Base-by-base conservation (phyloP, 208 protist genomes). In the Leishmania tarentolae region DNA sequence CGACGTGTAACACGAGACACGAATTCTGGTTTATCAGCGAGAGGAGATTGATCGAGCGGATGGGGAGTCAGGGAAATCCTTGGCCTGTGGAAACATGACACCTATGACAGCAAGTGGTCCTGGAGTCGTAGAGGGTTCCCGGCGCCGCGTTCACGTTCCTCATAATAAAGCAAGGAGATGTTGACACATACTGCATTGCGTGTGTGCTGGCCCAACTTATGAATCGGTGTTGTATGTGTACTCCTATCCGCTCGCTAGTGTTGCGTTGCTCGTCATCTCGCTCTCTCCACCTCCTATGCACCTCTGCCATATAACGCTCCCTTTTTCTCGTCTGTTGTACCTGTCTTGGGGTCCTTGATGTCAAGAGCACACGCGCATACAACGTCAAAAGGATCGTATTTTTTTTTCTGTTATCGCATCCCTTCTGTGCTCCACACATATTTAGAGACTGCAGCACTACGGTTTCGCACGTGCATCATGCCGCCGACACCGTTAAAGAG, bases 401-500 rank as follows among this genome's bases (percentile, higher is more conserved):
- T 50, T 13, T 24, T 69, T 68, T 61, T 44, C 37, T 56, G 11
- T 11, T 37, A 31, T 46, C n/a, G 37, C 24, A 8, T 6, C 0
- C 53, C 2, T 35, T 4, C 0, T 40, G 6, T 1, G 15, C 7
- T 61, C 47, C 56, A 35, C 46, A 28, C 2, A 35, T 15, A 52
- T 8, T 37, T 9, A 13, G 4, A 28, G 1, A 17, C 42, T 37
- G 7, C 5, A n/a, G 24, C 15, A 19, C 19, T 1, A 46, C 21
- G 21, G 28, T 35, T 31, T 57, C 11, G 31, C 31, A 15, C 35
- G 72, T 17, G 17, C 59, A 72, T 44, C 17, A 85, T 85, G 82
- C 52, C 71, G 15, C 70, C 77, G 24, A 85, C 52, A 44, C 53
- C 76, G 63, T 37, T 84, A 35, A 82, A 77, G 78, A 78, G 76